Percentiles rank a stretch among this genome's conserved stretches.
Evolutionary conservation across 2,329 filamentous ascomycete species (phyloP).

Genomic region (Xylaria hypoxylon): DNA sequence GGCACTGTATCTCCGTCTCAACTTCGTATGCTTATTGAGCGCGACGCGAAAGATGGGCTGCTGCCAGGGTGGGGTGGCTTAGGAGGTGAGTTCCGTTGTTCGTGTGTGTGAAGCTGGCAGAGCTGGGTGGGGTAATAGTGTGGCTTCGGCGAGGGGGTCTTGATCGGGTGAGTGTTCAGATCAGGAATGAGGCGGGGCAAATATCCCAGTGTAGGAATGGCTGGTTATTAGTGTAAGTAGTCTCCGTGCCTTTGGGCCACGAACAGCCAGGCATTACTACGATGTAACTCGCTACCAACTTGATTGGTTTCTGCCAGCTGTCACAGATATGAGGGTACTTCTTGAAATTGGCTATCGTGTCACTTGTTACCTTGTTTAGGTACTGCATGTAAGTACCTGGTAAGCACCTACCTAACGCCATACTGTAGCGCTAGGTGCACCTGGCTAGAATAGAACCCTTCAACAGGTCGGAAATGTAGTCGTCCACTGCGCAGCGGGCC

Average conservation of each 20-base stretch:
- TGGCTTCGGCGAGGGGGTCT: conserved; percentile 39
- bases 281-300: conserved; percentile 1
- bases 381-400: background rate
- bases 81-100: conserved; percentile 16
- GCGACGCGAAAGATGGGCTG: conserved; percentile 29
- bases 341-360: background rate
- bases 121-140: conserved; percentile 34
- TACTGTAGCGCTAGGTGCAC: background rate
- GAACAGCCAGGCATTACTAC: conserved; percentile 5
- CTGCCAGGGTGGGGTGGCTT: conserved; percentile 32
- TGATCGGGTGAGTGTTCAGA: conserved; percentile 34
- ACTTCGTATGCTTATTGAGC: conserved; percentile 17
- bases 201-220: conserved; percentile 33
- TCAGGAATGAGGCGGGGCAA: conserved; percentile 37
- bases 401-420: conserved; percentile 10
- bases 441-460: conserved; percentile 10
- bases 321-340: background rate
- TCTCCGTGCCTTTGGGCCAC: conserved; percentile 3
- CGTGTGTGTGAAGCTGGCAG: conserved; percentile 32
- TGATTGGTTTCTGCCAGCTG: background rate
- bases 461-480: conserved; percentile 21
- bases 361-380: background rate
- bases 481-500: conserved; percentile 27
- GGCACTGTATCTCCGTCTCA: background rate
- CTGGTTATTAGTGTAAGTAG: conserved; percentile 18